Conservation (phyloP, 2,329 filamentous ascomycete genomes). For the Lachnum nothofagi region DNA sequence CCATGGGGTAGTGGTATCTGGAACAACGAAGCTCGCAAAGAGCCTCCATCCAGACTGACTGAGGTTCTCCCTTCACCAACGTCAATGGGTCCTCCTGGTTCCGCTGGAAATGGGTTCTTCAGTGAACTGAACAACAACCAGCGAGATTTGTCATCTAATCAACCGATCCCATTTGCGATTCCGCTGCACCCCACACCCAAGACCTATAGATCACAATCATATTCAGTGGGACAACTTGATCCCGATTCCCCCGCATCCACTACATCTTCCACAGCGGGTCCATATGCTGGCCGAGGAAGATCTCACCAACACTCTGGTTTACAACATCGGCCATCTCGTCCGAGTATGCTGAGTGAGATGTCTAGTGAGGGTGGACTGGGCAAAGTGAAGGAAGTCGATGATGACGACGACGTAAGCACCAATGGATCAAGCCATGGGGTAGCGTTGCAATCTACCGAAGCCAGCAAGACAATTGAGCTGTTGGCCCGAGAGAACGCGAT, state of each 20-base stretch:
- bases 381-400: conserved; percentile 66
- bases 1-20: conserved; percentile 78
- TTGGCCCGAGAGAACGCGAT: conserved; percentile 59
- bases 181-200: conserved; percentile 87
- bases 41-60: conserved; percentile 66
- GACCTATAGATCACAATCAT: conserved; percentile 90
- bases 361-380: conserved; percentile 58
- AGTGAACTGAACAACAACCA: conserved; percentile 42
- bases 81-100: conserved; percentile 45
- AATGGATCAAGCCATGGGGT: conserved; percentile 52
- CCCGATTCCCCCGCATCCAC: conserved; percentile 46
- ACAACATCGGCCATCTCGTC: conserved; percentile 75
- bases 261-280: conserved; percentile 19
- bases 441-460: conserved; percentile 49
- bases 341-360: conserved; percentile 71
- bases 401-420: conserved; percentile 55
- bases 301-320: conserved; percentile 59
- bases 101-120: conserved; percentile 39
- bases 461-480: conserved; percentile 56
- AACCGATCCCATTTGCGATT: conserved; percentile 78
- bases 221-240: conserved; percentile 88
- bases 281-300: conserved; percentile 28
- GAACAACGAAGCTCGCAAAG: conserved; percentile 69
- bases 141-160: conserved; percentile 49
- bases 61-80: conserved; percentile 74